Conservation (phyloP, 73 alveolate species). For the Tetrahymena borealis region DNA sequence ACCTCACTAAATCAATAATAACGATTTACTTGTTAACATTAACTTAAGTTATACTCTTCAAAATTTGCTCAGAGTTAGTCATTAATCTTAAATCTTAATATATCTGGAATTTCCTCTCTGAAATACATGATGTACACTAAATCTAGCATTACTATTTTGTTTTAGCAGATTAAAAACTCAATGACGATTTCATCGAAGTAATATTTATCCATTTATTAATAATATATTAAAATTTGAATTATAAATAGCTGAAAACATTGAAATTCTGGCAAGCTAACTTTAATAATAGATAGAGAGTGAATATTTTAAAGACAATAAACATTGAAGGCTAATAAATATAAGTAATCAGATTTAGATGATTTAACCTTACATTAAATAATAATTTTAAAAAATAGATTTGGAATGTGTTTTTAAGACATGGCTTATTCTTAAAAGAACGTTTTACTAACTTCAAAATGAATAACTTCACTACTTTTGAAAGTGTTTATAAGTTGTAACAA, state of each 20-base stretch:
- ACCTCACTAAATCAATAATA: neutral
- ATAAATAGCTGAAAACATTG: neutral
- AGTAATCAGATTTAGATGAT: neutral
- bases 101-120: neutral
- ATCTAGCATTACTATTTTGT: neutral
- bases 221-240: too few species aligned
- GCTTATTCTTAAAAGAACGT: neutral
- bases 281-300: neutral
- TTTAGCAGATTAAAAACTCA: neutral
- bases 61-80: neutral
- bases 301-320: neutral
- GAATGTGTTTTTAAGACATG: neutral
- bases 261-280: neutral
- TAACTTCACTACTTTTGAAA: neutral
- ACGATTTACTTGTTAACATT: neutral
- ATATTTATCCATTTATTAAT: neutral
- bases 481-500: neutral
- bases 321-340: neutral
- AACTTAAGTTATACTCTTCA: neutral
- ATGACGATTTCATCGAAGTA: neutral
- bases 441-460: neutral
- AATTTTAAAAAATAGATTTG: neutral
- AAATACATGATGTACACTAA: neutral
- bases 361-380: neutral
- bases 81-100: neutral